phyloP scores from a whole-genome alignment of 1,284 basidiomycete genomes.

The Xanthoconium separans region DNA sequence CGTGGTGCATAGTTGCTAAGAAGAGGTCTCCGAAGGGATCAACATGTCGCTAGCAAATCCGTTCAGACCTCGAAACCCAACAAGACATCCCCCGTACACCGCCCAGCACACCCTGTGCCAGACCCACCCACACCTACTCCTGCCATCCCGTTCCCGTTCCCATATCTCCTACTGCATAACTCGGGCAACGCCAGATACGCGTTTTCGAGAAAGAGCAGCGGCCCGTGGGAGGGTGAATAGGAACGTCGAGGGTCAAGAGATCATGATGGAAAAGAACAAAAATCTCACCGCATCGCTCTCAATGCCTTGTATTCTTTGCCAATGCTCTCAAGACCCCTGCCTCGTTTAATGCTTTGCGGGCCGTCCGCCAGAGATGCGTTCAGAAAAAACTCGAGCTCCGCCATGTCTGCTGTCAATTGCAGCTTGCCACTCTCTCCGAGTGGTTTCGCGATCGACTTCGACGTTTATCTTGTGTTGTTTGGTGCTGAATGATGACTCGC shows the following conservation, averaged over 20 bases:
- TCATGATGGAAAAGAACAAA: neutral
- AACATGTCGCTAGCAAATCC: too few species aligned
- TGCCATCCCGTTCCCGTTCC: too few species aligned
- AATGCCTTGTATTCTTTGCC: conserved; percentile 81
- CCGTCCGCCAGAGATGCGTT: conserved; percentile 72
- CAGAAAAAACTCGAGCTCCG: conserved; percentile 89
- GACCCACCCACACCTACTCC: too few species aligned
- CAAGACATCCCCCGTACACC: too few species aligned
- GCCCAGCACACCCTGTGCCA: too few species aligned
- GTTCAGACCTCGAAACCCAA: too few species aligned
- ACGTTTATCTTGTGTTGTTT: too few species aligned
- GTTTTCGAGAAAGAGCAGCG: conserved; percentile 84
- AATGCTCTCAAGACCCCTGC: conserved; percentile 64
- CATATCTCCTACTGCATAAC: neutral
- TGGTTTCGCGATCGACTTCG: conserved; percentile 73
- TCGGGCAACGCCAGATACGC: conserved; percentile 59
- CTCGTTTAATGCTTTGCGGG: conserved; percentile 51
- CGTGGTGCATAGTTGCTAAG: too few species aligned
- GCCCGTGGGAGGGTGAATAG: conserved; percentile 44
- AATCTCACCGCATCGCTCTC: conserved; percentile 73
- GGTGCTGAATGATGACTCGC: too few species aligned
- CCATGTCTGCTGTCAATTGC: conserved; percentile 92
- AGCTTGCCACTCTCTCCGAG: conserved; percentile 88
- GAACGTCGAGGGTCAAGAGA: neutral
- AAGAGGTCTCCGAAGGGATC: too few species aligned